Conservation (phyloP, 805 yeast genomes). For the Candida sanyiensis region DNA sequence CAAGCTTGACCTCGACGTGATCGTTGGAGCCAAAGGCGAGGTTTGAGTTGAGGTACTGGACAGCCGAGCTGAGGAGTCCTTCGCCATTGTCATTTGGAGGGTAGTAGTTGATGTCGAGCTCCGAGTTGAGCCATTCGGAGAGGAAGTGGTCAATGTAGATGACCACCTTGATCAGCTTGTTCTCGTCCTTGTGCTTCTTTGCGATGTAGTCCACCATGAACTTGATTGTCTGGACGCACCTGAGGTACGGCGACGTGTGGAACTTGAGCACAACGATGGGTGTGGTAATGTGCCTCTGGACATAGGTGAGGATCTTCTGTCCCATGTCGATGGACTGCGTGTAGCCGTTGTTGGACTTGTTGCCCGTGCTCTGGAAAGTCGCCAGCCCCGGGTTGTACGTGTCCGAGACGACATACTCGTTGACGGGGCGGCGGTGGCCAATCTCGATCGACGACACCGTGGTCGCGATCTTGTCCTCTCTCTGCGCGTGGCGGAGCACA, state of each 20-base stretch:
- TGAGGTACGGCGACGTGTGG: slow-evolving; percentile 39
- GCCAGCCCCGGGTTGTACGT: slow-evolving; percentile 25
- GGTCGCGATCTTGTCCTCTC: slow-evolving; percentile 24
- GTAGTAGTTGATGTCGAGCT: slow-evolving; percentile 32
- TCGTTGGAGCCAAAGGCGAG: slow-evolving; percentile 16
- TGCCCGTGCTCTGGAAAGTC: slow-evolving; percentile 22
- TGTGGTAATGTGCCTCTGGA: slow-evolving; percentile 16
- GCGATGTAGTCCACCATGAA: slow-evolving; percentile 20
- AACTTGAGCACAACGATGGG: slow-evolving; percentile 16
- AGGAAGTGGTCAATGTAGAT: slow-evolving; percentile 37
- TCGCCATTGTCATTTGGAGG: slow-evolving; percentile 44
- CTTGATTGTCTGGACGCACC: slow-evolving; percentile 38
- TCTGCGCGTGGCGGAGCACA: slow-evolving; percentile 26
- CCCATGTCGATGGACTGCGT: slow-evolving; percentile 24
- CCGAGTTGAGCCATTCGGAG: slow-evolving; percentile 40
- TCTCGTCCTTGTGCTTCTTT: slow-evolving; percentile 14
- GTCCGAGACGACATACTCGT: slow-evolving; percentile 15
- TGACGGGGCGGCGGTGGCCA: slow-evolving; percentile 5
- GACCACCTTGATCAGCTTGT: slow-evolving; percentile 16
- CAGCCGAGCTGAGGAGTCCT: slow-evolving; percentile 33
- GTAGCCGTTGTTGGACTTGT: slow-evolving; percentile 26
- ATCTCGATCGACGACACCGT: slow-evolving; percentile 25
- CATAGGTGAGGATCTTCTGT: slow-evolving; percentile 18
- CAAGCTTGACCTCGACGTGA: slow-evolving; percentile 25
- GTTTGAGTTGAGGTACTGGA: slow-evolving; percentile 31